Percentiles rank a stretch among this genome's conserved stretches.
Conservation (phyloP, 306 rosid species). For the Crotalaria pallida region DNA sequence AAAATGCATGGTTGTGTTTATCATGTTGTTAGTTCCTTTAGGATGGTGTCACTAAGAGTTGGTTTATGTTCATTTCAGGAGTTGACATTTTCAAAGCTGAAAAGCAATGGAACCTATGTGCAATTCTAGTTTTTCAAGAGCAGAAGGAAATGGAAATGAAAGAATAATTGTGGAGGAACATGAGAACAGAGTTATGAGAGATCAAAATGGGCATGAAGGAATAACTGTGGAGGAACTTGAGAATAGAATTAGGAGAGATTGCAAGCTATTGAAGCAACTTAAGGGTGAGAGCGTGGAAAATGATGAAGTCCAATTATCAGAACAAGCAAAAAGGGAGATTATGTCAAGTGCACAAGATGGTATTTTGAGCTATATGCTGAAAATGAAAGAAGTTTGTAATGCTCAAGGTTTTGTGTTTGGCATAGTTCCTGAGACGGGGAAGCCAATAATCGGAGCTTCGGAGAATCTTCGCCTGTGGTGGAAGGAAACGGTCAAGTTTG, state of each 20-base stretch:
- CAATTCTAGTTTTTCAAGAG: background rate
- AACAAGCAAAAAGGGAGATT: constrained; percentile 30
- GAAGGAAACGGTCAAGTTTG: constrained; percentile 62
- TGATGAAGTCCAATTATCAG: background rate
- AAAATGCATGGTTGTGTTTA: background rate
- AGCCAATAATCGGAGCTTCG: constrained; percentile 54
- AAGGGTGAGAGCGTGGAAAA: background rate
- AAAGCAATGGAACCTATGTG: background rate
- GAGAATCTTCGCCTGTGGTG: constrained; percentile 63
- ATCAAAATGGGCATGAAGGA: background rate
- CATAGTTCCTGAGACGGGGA: constrained; percentile 56
- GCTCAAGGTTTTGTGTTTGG: constrained; percentile 71
- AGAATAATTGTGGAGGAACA: background rate
- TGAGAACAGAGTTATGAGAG: background rate
- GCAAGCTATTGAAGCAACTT: background rate
- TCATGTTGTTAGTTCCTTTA: background rate
- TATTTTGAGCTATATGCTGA: constrained; percentile 47
- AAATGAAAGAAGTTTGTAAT: constrained; percentile 54
- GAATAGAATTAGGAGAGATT: background rate
- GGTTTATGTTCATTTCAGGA: background rate
- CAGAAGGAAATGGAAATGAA: background rate
- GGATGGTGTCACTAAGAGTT: background rate
- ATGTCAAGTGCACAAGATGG: constrained; percentile 50
- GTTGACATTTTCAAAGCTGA: too few relatives aligned
- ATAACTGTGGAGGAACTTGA: background rate